A percentile compares a stretch with the other conserved stretches of the same genome.
phyloP scores from a whole-genome alignment of 192 early-diverging fungal genomes.

The Coemansia sp. region DNA sequence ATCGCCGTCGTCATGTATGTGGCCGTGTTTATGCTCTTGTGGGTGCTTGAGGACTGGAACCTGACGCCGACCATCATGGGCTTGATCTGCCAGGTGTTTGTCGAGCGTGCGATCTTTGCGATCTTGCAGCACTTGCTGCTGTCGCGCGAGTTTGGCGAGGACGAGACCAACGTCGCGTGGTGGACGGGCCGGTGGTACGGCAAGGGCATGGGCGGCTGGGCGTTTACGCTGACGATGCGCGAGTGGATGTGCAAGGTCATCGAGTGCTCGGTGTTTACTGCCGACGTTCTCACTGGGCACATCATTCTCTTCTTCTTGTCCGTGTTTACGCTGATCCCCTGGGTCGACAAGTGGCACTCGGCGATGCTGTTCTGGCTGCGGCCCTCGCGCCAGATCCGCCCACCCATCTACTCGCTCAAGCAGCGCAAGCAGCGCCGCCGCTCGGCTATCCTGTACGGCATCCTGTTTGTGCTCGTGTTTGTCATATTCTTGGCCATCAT shows the following conservation, averaged over 20 bases:
- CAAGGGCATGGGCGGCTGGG: conserved; percentile 68
- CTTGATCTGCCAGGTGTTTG: conserved; percentile 64
- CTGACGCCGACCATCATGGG: conserved; percentile 66
- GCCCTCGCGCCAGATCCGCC: conserved; percentile 76
- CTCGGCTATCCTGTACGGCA: conserved; percentile 69
- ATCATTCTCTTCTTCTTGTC: conserved; percentile 76
- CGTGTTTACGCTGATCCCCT: conserved; percentile 71
- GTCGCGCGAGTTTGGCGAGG: conserved; percentile 82
- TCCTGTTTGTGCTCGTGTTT: conserved; percentile 67
- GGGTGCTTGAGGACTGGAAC: conserved; percentile 71
- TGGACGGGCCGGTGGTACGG: conserved; percentile 87
- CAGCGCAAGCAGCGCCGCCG: conserved; percentile 63
- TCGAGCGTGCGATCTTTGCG: conserved; percentile 74
- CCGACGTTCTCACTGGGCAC: conserved; percentile 79
- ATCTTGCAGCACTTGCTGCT: conserved; percentile 70
- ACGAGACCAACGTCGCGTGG: conserved; percentile 84
- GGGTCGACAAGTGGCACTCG: conserved; percentile 74
- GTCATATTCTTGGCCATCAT: conserved; percentile 68
- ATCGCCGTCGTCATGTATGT: conserved; percentile 68
- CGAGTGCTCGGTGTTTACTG: conserved; percentile 80
- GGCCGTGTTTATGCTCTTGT: conserved; percentile 64
- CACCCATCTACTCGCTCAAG: conserved; percentile 74
- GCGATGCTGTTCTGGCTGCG: conserved; percentile 85
- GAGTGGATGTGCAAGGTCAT: conserved; percentile 85
- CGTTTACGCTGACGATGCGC: conserved; percentile 73